Base-by-base conservation (phyloP, 257 asterid species). In the Datura wrightii region DNA sequence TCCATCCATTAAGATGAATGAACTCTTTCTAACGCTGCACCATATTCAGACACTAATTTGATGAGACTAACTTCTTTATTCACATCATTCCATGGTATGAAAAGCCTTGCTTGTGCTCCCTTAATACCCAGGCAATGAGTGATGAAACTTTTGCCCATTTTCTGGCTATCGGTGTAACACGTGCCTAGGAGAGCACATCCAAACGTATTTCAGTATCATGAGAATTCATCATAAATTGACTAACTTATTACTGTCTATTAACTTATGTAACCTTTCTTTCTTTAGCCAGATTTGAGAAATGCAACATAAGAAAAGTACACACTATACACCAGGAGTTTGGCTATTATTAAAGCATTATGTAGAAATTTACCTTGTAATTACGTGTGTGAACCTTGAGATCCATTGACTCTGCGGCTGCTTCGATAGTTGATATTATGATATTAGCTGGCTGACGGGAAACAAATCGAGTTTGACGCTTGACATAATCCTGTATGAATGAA, bases 381-480 rank as follows among this genome's bases (percentile, higher is more conserved):
- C 93, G 93, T 19, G 97, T 90, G 85, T 90, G 93, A 87, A 90
- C 93, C 92, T 90, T 94, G 86, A 96, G 88, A 71, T 97, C 97
- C 94, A 96, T 86, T 66, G 97, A 92, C 83, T 80, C 87, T 39
- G 97, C 97, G 56, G 94, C 98, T 81, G 93, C 89, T 92, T 91
- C 97, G 83, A 94, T 90, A 24, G 96, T 86, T 87, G 94, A 85
- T 78, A 92, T 88, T 53, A 96, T 92, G 76, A 89, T 90, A 83
- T 88, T 88, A 79, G 99, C 98, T 82, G 99, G 97, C 84, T 91
- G 86, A 65, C 97, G 92, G 71, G 98, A 96, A 86, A 96, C 94
- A 90, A 96, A 96, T 85, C 98, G 98, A 85, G 99, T 96, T 90
- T 96, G 98, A 84, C 95, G 87, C 88, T 90, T 91, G 80, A 94